These are phyloP conservation scores for Chaetomium strumarium DNA, from an alignment of 2,329 filamentous ascomycete genomes.

Conservation along the genomic window DNA sequence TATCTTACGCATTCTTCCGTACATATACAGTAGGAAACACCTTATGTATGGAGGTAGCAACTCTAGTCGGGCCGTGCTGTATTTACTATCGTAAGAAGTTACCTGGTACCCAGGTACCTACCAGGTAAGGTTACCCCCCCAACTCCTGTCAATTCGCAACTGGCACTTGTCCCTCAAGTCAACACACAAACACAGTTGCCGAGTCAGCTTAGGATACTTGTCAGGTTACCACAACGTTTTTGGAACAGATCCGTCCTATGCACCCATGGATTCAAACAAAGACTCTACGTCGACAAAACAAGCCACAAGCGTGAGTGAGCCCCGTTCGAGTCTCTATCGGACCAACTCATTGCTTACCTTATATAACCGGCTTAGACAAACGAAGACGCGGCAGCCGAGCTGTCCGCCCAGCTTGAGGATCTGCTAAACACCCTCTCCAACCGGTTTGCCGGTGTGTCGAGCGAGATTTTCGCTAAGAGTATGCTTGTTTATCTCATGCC, in stretches of 20 bases:
- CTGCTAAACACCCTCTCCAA: slow-evolving; percentile 76
- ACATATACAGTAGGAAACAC: too few species aligned
- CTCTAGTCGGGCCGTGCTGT: too few species aligned
- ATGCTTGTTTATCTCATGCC: not conserved
- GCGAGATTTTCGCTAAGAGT: slow-evolving; percentile 87
- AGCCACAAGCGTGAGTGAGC: slow-evolving; percentile 30
- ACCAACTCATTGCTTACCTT: not conserved
- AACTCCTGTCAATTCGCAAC: too few species aligned
- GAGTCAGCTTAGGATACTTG: not conserved
- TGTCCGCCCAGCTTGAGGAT: slow-evolving; percentile 77
- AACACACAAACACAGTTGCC: not conserved
- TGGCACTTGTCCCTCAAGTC: too few species aligned
- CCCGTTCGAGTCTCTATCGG: not conserved
- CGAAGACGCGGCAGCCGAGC: slow-evolving; percentile 53
- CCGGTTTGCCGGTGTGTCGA: slow-evolving; percentile 80
- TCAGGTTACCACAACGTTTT: too few species aligned
- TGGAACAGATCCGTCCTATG: too few species aligned
- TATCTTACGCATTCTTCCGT: too few species aligned
- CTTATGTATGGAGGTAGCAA: too few species aligned
- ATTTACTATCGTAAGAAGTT: too few species aligned
- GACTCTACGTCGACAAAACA: slow-evolving; percentile 31
- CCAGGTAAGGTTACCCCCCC: too few species aligned
- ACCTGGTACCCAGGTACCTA: too few species aligned
- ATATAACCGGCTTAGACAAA: slow-evolving; percentile 25
- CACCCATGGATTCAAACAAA: slow-evolving; percentile 35